Evolutionary conservation across 495 filamentous ascomycete genomes (phyloP), one percentile per base, ranked within the genome.

Genomic region (Venustampulla echinocandica): DNA sequence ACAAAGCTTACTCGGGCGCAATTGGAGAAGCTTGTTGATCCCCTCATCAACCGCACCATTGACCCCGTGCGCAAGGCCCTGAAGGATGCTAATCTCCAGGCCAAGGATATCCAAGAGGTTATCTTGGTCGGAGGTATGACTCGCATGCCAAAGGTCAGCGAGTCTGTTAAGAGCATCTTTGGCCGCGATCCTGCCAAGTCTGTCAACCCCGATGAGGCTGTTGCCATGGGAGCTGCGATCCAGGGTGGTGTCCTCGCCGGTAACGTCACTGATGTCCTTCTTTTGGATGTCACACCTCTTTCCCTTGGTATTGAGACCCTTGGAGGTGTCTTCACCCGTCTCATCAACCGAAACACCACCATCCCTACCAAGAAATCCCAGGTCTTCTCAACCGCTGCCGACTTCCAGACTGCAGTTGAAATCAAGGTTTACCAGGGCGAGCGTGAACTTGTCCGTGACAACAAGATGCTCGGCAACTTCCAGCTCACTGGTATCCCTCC

Each of bases 371-470:
- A 97, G 82, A 98, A 98, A 74, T 95, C 90, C 25, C 92, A 97
- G 74, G 78, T 88, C 54, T 98, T 98, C 79, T 96, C 92, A 43
- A 98, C 92, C 38, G 92, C 92, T 44, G 92, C 92, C 58, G 92
- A 98, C 64, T 96, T 94, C 85, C 92, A 98, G 79, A 95, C 86
- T 50, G 92, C 92, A 57, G 92, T 98, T 66, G 92, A 98, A 77
- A 98, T 98, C 79, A 98, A 98, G 83, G 93, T 98, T 46, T 97
- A 81, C 85, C 92, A 98, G 80, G 92, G 92, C 74, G 92, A 98
- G 77, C 92, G 92, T 85, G 92, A 98, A 74, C 86, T 98, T 46
- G 92, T 98, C 62, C 82, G 81, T 64, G 92, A 98, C 76, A 98
- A 98, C 82, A 98, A 98, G 77, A 74, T 98, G 48, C 81, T 98